Evolutionary conservation across 306 rosid genomes (phyloP), one percentile per base, ranked within the genome.

Genomic region (Cicer arietinum): DNA sequence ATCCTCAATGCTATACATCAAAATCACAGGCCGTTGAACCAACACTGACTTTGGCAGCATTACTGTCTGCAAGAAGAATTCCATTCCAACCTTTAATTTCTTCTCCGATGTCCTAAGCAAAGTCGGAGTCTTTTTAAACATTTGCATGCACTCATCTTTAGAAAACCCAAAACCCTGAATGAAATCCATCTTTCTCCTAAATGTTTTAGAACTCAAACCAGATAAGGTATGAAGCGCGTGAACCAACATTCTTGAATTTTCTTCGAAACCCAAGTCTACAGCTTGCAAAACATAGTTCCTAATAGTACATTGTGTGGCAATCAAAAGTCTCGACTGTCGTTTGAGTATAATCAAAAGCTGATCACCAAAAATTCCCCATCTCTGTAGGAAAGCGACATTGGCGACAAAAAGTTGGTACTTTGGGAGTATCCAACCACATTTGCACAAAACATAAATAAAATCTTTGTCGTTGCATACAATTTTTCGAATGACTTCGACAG

Each of bases 281-380:
- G 79, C 90, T 42, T 51, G 73, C 3, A 77, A 61, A 82, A 86
- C 77, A 79, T 69, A 14, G 45, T 68, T 81, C 76, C 64, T 79
- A 41, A 90, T 41, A 10, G n/a, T 7, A 67, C 86, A 78, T 40
- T 82, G 85, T 6, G n/a, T 14, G 37, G 5, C 7, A 11, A 0
- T 0, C 56, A 88, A 86, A 80, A 88, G 30, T 45, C 57, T 2
- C 30, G 91, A 51, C 8, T 85, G 81, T 40, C 73, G 66, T 67
- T 82, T 88, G 61, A 86, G 73, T 18, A 86, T 71, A 68, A 14
- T 6, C 25, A 78, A 50, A 77, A 90, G 89, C 77, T 86, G 90
- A 74, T 83, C 48, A 20, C 88, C 86, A 69, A 66, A 77, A 66
- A 89, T 80, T 67, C 93, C 91, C 70, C 44, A 81, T 65, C 83